Evolutionary conservation across 441 rosid species (phyloP), one percentile per base, ranked within the genome.

Genomic region (Pelargonium cotyledonis): DNA sequence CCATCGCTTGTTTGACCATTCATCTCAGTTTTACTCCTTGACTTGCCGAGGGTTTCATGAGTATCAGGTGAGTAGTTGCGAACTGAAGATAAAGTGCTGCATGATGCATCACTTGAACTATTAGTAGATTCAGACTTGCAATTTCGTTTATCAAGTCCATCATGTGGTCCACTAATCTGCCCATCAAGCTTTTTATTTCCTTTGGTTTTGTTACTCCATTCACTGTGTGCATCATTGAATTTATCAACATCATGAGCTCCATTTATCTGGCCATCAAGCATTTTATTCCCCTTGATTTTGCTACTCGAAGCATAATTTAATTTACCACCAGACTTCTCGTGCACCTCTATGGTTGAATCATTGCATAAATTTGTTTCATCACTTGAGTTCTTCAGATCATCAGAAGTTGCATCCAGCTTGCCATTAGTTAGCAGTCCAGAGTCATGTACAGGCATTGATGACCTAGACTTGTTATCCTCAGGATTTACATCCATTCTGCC

Each of bases 11-110:
- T 77, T 79, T 85, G 91, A 68, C 57, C 71, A 71, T 67, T 73
- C 64, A 72, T 35, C 66, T 81, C 84, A 69, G 80, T 66, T 75
- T 78, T 83, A 72, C 68, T 65, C 63, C 61, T 78, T 23, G 68
- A 72, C 73, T 79, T 86, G 81, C 83, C 69, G 68, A 41, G 70
- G 65, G 58, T 74, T 80, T 84, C 87, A 75, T 89, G 70, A 78
- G 75, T 75, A 65, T 72, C 84, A 68, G 77, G 79, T 19, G 85
- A 79, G 68, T 73, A 81, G 68, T 77, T 77, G 71, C 80, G 72
- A 80, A 70, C 47, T 67, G 68, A 69, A 46, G 87, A 77, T 38
- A 80, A 73, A 62, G 75, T 81, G 70, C 84, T 80, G 67, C 80
- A 78, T 41, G 73, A 77, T 63, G 75, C 69, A 71, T 73, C 78